A percentile compares a stretch with the other conserved stretches of the same genome.
These are phyloP conservation scores for Astraeus odoratus DNA, from an alignment of 768 basidiomycete genomes.

Conservation along the genomic window DNA sequence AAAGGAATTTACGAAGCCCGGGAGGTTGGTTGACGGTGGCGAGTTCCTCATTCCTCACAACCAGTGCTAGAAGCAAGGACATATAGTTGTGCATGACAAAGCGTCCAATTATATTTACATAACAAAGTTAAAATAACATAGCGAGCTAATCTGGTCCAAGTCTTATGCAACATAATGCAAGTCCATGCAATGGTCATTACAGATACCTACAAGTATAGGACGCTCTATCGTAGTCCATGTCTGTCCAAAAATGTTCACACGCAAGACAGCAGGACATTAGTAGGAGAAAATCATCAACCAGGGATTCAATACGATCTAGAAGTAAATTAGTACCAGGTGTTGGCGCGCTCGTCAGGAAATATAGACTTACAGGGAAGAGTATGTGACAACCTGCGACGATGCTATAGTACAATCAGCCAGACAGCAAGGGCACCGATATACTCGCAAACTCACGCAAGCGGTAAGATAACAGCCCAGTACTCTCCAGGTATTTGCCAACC, in stretches of 20 bases:
- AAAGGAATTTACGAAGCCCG: too few relatives aligned
- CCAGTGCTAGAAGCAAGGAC: too few relatives aligned
- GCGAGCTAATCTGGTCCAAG: too few relatives aligned
- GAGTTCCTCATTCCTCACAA: too few relatives aligned
- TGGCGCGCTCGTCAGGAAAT: not conserved
- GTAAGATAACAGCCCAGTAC: constrained; percentile 73
- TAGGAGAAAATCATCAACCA: constrained; percentile 84
- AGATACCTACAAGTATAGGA: too few relatives aligned
- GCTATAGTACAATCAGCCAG: constrained; percentile 22
- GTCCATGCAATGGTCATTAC: too few relatives aligned
- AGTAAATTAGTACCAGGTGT: not conserved
- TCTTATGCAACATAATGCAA: too few relatives aligned
- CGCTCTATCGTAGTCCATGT: not conserved
- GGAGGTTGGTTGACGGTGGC: too few relatives aligned
- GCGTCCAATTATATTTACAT: too few relatives aligned
- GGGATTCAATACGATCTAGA: constrained; percentile 75
- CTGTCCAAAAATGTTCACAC: not conserved
- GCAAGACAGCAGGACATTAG: constrained; percentile 6
- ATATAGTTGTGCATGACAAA: too few relatives aligned
- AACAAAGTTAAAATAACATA: too few relatives aligned
- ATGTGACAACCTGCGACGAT: constrained; percentile 62
- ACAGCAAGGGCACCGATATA: not conserved
- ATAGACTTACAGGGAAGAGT: constrained; percentile 59
- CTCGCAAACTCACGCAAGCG: constrained; percentile 50
- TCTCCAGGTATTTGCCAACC: constrained; percentile 57